These are phyloP conservation scores for Polygonum maritimum DNA, from an alignment of 148 eudicot genomes.

Conservation along the genomic window DNA sequence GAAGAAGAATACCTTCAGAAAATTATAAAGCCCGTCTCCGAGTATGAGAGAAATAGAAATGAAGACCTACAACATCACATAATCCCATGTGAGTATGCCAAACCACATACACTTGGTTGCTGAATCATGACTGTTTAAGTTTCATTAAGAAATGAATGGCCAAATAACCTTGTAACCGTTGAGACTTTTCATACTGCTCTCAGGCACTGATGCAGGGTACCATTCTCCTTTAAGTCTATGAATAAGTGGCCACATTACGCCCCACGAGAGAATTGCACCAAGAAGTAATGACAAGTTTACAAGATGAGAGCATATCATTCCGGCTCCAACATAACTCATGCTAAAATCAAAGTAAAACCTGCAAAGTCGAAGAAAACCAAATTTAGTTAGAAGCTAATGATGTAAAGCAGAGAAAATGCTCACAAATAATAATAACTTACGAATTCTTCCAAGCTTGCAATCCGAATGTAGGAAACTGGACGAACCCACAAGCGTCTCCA, in stretches of 20 bases:
- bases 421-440: not conserved
- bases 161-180: slow-evolving; percentile 8
- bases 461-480: slow-evolving; percentile 48
- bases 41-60: slow-evolving; percentile 65
- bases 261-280: slow-evolving; percentile 12
- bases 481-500: slow-evolving; percentile 35
- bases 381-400: not conserved
- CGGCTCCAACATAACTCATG: slow-evolving; percentile 13
- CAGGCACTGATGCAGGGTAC: slow-evolving; percentile 11
- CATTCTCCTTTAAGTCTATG: slow-evolving; percentile 2
- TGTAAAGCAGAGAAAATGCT: not conserved
- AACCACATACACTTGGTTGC: not conserved
- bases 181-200: slow-evolving; percentile 12
- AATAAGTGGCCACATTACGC: slow-evolving; percentile 12
- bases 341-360: slow-evolving; percentile 13
- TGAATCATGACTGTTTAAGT: not conserved
- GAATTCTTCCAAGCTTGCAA: slow-evolving; percentile 28
- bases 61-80: slow-evolving; percentile 43
- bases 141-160: not conserved
- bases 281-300: slow-evolving; percentile 5
- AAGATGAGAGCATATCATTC: slow-evolving; percentile 12
- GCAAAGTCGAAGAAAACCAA: not conserved
- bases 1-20: slow-evolving; percentile 36
- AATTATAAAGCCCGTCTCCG: slow-evolving; percentile 69
- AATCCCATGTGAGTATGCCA: not conserved